phyloP scores from a whole-genome alignment of 768 basidiomycete genomes.

The Boletus barrowsii region DNA sequence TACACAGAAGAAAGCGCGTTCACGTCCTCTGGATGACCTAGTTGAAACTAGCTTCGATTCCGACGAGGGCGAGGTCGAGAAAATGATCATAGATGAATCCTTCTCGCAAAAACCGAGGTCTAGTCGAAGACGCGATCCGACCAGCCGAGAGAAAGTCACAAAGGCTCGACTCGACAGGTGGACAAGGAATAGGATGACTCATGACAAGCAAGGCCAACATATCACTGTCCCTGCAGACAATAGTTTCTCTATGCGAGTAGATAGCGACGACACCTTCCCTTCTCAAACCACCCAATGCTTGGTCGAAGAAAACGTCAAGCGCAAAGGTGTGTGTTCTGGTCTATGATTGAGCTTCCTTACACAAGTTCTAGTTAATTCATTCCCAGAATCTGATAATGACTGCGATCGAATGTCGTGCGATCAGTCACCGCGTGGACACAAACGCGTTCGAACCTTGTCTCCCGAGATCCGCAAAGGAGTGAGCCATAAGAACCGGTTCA shows the following conservation, averaged over 20 bases:
- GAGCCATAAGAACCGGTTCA: slow-evolving; percentile 39
- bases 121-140: slow-evolving; percentile 20
- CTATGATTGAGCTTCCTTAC: neutral
- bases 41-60: slow-evolving; percentile 28
- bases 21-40: slow-evolving; percentile 15
- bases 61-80: slow-evolving; percentile 47
- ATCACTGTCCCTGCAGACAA: slow-evolving; percentile 21
- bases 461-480: slow-evolving; percentile 40
- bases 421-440: slow-evolving; percentile 30
- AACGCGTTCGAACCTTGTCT: slow-evolving; percentile 52
- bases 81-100: slow-evolving; percentile 45
- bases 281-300: slow-evolving; percentile 19
- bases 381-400: slow-evolving; percentile 31
- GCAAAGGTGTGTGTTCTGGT: slow-evolving; percentile 41
- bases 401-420: slow-evolving; percentile 29
- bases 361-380: slow-evolving; percentile 3
- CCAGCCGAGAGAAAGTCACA: slow-evolving; percentile 31
- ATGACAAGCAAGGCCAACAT: slow-evolving; percentile 33
- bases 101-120: slow-evolving; percentile 17
- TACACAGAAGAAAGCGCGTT: slow-evolving; percentile 28
- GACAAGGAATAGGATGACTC: slow-evolving; percentile 19
- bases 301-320: slow-evolving; percentile 37
- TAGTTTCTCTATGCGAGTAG: slow-evolving; percentile 34
- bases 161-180: slow-evolving; percentile 29
- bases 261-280: slow-evolving; percentile 17